Base-by-base conservation (phyloP, 2,329 filamentous ascomycete species). In the Penicillium sp. region DNA sequence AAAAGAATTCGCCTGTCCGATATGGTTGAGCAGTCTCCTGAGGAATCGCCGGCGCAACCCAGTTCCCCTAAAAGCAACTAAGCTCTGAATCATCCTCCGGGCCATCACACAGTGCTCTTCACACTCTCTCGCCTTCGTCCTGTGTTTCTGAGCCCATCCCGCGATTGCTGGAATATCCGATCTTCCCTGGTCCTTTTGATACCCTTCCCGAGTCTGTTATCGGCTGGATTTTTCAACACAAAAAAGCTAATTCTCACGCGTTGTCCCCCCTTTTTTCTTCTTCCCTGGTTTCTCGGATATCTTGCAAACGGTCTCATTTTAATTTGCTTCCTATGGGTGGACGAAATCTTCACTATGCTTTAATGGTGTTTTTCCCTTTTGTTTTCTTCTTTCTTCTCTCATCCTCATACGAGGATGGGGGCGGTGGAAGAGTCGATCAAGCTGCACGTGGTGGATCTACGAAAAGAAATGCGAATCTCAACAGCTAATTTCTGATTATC, bases 1-100 rank as follows among this genome's bases (percentile, higher is more conserved):
- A 86, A 86, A 75, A 82, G 81, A 70, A 83, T 84, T 73, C 79
- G 82, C 56, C 75, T 86, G 55, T 82, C 82, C 62, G 83, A 86
- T 61, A 76, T 82, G 57, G 79, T 83, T 51, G 79, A 82, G 52
- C 78, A 82, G 55, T 66, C 70, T 22, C 65, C 69, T 19, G 66
- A 66, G 55, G 66, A 63, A 39, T 69, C 69, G 10, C 68, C 69
- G 19, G 59, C 60, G 43, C 62, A 59, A 59, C 63, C 60, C 53
- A 75, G 73, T 65, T 75, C 75, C 31, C 74, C 74, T 18, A 75
- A 70, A 66, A 70, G 70, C 60, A 61, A 68, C 61, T 73, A 69
- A 55, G 50, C 37, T 46, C 46, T 59, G 40, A 54, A 37, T 55
- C 60, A 18, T 35, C 31, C 10, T n/a, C 16, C 40, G 40, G 16